These are phyloP conservation scores for Cyberlindnera subsufficiens DNA, from an alignment of 805 yeast species.

Conservation along the genomic window DNA sequence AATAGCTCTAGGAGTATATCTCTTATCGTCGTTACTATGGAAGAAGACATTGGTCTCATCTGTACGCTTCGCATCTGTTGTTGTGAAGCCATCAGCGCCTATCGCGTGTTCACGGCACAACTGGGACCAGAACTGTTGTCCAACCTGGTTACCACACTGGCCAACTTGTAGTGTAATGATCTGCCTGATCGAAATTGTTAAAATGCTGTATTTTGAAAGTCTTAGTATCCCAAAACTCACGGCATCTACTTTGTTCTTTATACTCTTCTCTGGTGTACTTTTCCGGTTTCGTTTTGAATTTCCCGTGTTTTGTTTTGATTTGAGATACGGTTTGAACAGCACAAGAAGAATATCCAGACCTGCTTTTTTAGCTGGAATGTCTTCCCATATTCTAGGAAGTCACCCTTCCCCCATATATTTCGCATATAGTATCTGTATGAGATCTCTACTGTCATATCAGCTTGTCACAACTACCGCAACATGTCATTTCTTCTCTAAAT, in stretches of 20 bases:
- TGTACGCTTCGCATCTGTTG: conserved; percentile 28
- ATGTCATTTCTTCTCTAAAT: no score
- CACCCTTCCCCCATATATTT: no score
- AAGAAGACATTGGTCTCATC: conserved; percentile 86
- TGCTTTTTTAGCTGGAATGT: no score
- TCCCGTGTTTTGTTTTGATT: no score
- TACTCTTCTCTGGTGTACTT: no score
- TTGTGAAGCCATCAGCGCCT: conserved; percentile 29
- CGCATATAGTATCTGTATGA: no score
- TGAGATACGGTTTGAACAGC: no score
- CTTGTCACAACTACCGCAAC: no score
- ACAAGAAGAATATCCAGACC: no score
- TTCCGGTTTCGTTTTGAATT: no score
- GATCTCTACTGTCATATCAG: no score
- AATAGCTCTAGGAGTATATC: conserved; percentile 85
- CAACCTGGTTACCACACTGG: conserved; percentile 97
- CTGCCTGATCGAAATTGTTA: conserved; percentile 6
- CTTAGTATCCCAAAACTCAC: neutral
- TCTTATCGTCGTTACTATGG: conserved; percentile 62
- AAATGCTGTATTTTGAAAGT: neutral
- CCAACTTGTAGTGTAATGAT: conserved; percentile 28
- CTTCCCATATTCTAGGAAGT: no score
- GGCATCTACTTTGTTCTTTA: neutral
- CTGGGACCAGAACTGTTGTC: conserved; percentile 89
- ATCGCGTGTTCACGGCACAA: conserved; percentile 85